Evolutionary conservation across 2,329 filamentous ascomycete species (phyloP).

Genomic region (Didymella exigua): DNA sequence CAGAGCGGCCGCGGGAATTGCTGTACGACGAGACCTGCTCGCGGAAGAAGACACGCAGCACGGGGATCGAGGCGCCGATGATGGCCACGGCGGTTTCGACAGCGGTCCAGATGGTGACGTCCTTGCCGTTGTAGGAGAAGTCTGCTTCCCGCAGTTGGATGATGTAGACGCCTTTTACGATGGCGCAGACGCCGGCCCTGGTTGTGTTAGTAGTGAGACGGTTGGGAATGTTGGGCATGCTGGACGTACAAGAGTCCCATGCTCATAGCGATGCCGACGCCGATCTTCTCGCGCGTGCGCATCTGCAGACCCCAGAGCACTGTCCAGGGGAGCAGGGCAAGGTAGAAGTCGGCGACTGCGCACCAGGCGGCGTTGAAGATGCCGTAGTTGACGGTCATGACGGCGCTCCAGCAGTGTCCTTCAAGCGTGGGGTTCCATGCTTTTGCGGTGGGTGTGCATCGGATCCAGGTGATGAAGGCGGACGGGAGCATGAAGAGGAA

Average conservation of each 20-base stretch:
- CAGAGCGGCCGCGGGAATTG: constrained; percentile 2
- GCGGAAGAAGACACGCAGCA: constrained; percentile 42
- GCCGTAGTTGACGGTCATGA: constrained; percentile 28
- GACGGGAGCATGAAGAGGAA: constrained; percentile 36
- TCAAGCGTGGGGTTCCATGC: constrained; percentile 22
- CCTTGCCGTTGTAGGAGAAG: constrained; percentile 39
- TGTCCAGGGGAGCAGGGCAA: constrained; percentile 37
- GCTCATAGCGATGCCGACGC: constrained; percentile 39
- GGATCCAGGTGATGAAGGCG: constrained; percentile 28
- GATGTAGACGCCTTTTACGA: constrained; percentile 35
- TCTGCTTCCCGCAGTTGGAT: constrained; percentile 31
- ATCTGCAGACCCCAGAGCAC: constrained; percentile 34
- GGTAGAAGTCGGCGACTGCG: constrained; percentile 28
- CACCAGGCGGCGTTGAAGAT: constrained; percentile 40
- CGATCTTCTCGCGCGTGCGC: constrained; percentile 32
- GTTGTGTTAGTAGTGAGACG: not conserved
- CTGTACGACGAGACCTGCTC: constrained; percentile 24
- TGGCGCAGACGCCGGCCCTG: constrained; percentile 35
- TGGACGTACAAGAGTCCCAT: constrained; percentile 32
- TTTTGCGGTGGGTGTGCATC: constrained; percentile 26
- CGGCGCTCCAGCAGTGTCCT: constrained; percentile 30
- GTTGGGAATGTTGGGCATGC: not conserved
- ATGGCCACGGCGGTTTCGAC: constrained; percentile 40
- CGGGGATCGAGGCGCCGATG: constrained; percentile 37
- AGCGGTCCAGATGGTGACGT: constrained; percentile 39